These are phyloP conservation scores for Agroathelia rolfsii DNA, from an alignment of 1,284 basidiomycete species.

Conservation along the genomic window DNA sequence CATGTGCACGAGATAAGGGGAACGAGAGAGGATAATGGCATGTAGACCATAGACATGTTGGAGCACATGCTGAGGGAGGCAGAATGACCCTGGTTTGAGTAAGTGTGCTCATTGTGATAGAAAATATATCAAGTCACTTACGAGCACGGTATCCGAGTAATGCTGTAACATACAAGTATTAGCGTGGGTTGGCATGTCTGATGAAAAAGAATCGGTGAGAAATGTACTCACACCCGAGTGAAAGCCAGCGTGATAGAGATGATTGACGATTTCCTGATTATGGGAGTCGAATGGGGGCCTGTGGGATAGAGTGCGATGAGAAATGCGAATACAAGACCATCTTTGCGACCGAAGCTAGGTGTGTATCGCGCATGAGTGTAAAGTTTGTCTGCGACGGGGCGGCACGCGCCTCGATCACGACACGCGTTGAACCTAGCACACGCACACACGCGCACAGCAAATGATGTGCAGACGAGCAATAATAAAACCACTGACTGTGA, in stretches of 20 bases:
- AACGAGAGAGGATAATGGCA: conserved; percentile 76
- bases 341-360: too few species aligned
- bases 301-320: conserved; percentile 8
- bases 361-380: too few species aligned
- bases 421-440: too few species aligned
- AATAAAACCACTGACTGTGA: too few species aligned
- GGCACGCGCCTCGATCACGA: too few species aligned
- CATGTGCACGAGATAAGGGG: conserved; percentile 76
- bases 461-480: too few species aligned
- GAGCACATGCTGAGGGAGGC: conserved; percentile 52
- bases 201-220: too few species aligned
- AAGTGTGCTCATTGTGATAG: conserved; percentile 9
- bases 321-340: too few species aligned
- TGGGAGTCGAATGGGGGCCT: conserved; percentile 46
- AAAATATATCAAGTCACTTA: conserved; percentile 28
- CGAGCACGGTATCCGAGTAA: conserved; percentile 71
- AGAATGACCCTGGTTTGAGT: conserved; percentile 12
- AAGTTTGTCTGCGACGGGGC: too few species aligned
- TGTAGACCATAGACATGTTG: conserved; percentile 68
- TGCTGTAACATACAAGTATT: conserved; percentile 36
- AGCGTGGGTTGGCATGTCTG: conserved; percentile 5
- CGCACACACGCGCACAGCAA: too few species aligned
- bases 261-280: conserved; percentile 62
- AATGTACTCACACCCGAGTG: conserved; percentile 71
- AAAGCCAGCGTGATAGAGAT: conserved; percentile 70